These are phyloP conservation scores for Fragosphaeria purpurea DNA, from an alignment of 2,329 filamentous ascomycete genomes.

Conservation along the genomic window DNA sequence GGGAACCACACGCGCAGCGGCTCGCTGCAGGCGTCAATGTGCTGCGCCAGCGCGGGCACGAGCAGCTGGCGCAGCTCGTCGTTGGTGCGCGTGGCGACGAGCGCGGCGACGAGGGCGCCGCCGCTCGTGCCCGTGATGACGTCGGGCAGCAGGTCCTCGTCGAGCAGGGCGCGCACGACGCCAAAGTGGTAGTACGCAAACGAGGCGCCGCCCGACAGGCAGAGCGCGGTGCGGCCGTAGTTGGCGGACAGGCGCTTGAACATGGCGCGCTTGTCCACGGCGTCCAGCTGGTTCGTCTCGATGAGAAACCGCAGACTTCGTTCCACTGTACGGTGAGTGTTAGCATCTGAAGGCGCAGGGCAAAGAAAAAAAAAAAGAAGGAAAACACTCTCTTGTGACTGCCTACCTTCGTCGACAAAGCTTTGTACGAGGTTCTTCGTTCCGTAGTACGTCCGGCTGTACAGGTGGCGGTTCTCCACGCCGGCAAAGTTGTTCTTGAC, in stretches of 20 bases:
- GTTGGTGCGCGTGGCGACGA: constrained; percentile 83
- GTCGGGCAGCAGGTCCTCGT: constrained; percentile 75
- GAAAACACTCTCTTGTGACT: not conserved
- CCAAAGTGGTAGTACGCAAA: constrained; percentile 98
- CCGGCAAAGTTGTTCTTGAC: constrained; percentile 98
- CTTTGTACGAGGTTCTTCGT: constrained; percentile 92
- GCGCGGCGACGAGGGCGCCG: constrained; percentile 76
- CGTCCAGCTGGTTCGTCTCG: constrained; percentile 53
- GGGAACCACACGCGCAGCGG: constrained; percentile 63
- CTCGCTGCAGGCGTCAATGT: constrained; percentile 80
- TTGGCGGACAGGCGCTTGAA: constrained; percentile 88
- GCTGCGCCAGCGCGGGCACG: constrained; percentile 73
- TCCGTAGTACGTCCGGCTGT: constrained; percentile 94
- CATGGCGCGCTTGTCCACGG: constrained; percentile 65
- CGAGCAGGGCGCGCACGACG: constrained; percentile 78
- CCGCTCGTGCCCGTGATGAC: constrained; percentile 96
- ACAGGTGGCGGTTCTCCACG: constrained; percentile 86
- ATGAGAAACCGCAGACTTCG: constrained; percentile 57
- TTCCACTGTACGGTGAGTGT: constrained; percentile 39
- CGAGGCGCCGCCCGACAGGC: constrained; percentile 82
- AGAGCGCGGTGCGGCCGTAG: constrained; percentile 84
- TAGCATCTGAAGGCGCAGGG: not conserved
- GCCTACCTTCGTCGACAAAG: constrained; percentile 69
- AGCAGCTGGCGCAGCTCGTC: constrained; percentile 79
- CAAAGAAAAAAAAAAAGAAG: not conserved